phyloP scores from a whole-genome alignment of 1,139 yeast genomes.

The Saccharomyces pastorianus region DNA sequence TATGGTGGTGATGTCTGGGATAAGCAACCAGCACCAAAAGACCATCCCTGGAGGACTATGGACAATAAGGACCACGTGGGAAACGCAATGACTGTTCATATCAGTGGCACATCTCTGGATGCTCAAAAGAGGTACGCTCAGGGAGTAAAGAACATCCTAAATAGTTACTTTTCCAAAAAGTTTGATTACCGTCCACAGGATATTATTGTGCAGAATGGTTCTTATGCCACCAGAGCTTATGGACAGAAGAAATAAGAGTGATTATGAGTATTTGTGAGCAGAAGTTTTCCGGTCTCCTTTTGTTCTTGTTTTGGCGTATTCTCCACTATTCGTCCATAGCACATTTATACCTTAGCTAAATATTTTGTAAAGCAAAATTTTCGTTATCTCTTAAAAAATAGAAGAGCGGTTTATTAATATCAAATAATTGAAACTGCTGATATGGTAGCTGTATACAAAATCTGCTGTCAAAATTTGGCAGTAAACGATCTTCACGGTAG shows the following conservation, averaged over 20 bases:
- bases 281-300: too few relatives aligned
- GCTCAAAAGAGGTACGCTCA: constrained; percentile 69
- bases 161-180: constrained; percentile 53
- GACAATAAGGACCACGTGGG: constrained; percentile 60
- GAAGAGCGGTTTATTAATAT: too few relatives aligned
- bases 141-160: constrained; percentile 60
- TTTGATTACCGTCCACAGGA: constrained; percentile 66
- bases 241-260: constrained; percentile 41
- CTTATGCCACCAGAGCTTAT: constrained; percentile 66
- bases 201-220: constrained; percentile 62
- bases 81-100: constrained; percentile 81
- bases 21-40: constrained; percentile 71
- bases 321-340: too few relatives aligned
- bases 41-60: constrained; percentile 74
- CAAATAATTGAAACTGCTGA: too few relatives aligned
- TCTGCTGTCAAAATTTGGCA: too few relatives aligned
- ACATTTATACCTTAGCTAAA: too few relatives aligned
- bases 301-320: too few relatives aligned
- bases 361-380: too few relatives aligned
- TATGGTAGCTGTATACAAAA: too few relatives aligned
- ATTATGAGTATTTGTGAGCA: neutral
- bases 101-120: constrained; percentile 72
- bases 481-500: constrained; percentile 1
- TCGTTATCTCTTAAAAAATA: too few relatives aligned
- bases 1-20: constrained; percentile 84